Conservation (phyloP, 805 yeast species). For the Yarrowia porcina region DNA sequence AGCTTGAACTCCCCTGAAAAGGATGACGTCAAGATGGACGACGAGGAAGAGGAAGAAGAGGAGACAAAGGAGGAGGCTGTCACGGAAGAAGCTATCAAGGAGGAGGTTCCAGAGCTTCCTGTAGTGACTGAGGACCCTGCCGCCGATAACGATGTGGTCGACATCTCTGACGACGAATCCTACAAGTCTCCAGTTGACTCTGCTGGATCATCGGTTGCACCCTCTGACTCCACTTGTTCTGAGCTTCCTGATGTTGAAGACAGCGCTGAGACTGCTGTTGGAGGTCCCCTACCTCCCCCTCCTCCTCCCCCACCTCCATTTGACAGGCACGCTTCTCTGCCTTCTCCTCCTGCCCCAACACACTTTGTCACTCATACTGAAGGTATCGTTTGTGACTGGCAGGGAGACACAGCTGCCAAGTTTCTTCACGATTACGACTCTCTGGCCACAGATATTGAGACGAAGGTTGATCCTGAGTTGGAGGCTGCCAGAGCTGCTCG, state of each 20-base stretch:
- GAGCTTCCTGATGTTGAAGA: background rate
- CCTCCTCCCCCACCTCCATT: slow-evolving; percentile 9
- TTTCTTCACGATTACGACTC: background rate
- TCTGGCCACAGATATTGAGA: background rate
- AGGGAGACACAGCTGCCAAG: background rate
- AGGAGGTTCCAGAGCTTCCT: background rate
- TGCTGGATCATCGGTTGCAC: background rate
- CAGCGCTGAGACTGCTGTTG: background rate
- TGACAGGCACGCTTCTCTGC: slow-evolving; percentile 12
- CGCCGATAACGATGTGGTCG: background rate
- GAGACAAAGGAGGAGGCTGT: background rate
- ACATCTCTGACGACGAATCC: background rate
- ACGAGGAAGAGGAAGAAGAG: background rate
- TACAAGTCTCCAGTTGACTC: background rate
- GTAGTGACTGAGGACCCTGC: background rate
- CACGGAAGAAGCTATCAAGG: background rate
- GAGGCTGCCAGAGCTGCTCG: slow-evolving; percentile 14
- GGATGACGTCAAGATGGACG: slow-evolving; percentile 20
- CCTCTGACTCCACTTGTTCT: background rate
- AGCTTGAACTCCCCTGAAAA: background rate
- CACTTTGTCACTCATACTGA: slow-evolving; percentile 9
- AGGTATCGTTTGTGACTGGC: slow-evolving; percentile 16
- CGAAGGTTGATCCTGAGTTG: background rate
- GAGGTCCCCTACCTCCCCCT: background rate
- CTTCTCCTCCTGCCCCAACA: slow-evolving; percentile 4